A percentile compares a stretch with the other conserved stretches of the same genome.
These are phyloP conservation scores for Dicorynia guianensis DNA, from an alignment of 306 rosid species.

Conservation along the genomic window DNA sequence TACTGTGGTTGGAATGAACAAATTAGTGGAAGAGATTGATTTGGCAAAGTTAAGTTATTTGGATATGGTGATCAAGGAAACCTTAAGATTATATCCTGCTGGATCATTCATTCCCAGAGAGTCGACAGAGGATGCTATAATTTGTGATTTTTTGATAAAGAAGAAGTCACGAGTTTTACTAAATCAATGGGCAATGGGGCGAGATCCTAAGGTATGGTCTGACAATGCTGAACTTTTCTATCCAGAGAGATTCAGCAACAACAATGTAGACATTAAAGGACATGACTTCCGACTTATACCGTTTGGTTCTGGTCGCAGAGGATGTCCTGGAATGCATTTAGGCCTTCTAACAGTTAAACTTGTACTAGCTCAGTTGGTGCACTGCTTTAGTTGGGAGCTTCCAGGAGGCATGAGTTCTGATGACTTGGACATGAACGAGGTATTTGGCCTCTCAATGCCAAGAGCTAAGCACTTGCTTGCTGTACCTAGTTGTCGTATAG, in stretches of 20 bases:
- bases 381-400: constrained; percentile 55
- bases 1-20: constrained; percentile 42
- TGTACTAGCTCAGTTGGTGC: constrained; percentile 48
- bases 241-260: constrained; percentile 45
- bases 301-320: constrained; percentile 55
- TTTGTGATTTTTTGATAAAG: constrained; percentile 41
- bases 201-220: constrained; percentile 50
- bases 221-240: constrained; percentile 42
- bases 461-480: constrained; percentile 41
- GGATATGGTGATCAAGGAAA: constrained; percentile 55
- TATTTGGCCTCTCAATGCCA: constrained; percentile 43
- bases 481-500: constrained; percentile 40
- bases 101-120: constrained; percentile 35
- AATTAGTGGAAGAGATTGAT: constrained; percentile 48
- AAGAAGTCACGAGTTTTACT: constrained; percentile 37
- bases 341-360: constrained; percentile 37
- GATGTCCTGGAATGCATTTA: constrained; percentile 51
- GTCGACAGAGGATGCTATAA: constrained; percentile 36
- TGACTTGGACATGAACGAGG: constrained; percentile 49
- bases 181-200: constrained; percentile 52
- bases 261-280: constrained; percentile 32
- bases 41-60: constrained; percentile 48
- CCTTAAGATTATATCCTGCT: constrained; percentile 48
- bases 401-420: not conserved
- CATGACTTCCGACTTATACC: constrained; percentile 39